Evolutionary conservation across 129 eudicot genomes (phyloP).

Genomic region (Erigeron canadensis): DNA sequence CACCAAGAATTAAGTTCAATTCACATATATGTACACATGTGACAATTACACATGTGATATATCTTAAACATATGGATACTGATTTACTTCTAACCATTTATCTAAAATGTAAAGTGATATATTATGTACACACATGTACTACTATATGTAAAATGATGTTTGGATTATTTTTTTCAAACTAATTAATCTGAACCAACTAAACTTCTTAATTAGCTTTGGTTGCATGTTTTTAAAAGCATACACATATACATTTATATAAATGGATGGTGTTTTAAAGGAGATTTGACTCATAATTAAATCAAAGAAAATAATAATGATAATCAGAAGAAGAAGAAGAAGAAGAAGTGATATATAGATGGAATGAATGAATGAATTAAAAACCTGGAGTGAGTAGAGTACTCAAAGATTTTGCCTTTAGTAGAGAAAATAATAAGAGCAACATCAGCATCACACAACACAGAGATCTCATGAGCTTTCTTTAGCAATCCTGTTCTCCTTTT

Average conservation of each 20-base stretch:
- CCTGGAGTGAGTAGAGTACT: slow-evolving; percentile 84
- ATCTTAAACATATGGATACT: no score
- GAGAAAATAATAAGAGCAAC: slow-evolving; percentile 82
- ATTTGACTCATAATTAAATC: neutral
- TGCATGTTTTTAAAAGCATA: neutral
- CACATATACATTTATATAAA: no score
- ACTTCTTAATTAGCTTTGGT: neutral
- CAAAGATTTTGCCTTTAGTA: slow-evolving; percentile 73
- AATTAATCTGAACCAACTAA: neutral
- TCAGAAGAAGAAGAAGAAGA: neutral
- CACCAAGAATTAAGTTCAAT: no score
- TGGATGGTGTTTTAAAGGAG: no score
- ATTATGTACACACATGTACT: neutral
- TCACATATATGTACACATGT: no score
- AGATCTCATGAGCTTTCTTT: slow-evolving; percentile 86
- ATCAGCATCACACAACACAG: slow-evolving; percentile 71
- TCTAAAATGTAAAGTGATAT: no score
- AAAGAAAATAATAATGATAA: neutral
- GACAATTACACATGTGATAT: no score
- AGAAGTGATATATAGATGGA: neutral
- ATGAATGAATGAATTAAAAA: neutral
- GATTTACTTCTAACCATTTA: no score
- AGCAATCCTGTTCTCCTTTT: slow-evolving; percentile 78
- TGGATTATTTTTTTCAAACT: neutral
- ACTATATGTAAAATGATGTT: neutral